Base-by-base conservation (phyloP, 2,329 filamentous ascomycete species). In the Exophiala aquamarina region DNA sequence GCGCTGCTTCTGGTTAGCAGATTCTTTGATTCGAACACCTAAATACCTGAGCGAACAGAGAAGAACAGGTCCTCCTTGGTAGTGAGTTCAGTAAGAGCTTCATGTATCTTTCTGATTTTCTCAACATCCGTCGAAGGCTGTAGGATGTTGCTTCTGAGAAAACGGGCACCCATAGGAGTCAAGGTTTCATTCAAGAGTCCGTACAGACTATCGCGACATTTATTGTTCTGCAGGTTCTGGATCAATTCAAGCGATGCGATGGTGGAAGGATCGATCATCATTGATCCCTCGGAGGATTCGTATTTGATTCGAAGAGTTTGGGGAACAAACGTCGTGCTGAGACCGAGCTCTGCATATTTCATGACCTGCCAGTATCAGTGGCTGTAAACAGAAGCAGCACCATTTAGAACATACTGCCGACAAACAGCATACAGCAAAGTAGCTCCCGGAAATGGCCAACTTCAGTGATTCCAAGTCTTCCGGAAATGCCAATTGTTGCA, bases 181-280 rank as follows among this genome's bases (percentile, higher is more conserved):
- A 81, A 64, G 0, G 91, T 95, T 55, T 89, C 78, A 59, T 97
- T 94, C 36, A 98, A 70, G 0, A 97, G 67, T 0, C 91, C 91
- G 54, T 91, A 92, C 0, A 98, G 72, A 55, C 86, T 92, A 31
- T 92, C 82, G 54, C 83, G 88, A 0, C 90, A 95, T 56, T 86
- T 90, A 1, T 82, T 62, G 57, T 86, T 83, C 10, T 87, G 83
- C 0, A 91, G 63, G 56, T 96, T 98, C 60, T 95, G 89, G 19
- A 97, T 86, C 4, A 98, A 76, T 64, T 98, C 93, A 3, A 98
- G 74, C 0, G 89, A 89, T 29, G 84, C 79, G 20, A 96, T 89
- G 0, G 91, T 95, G 1, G 89, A 86, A 2, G 93, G 77, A 60
- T 96, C 92, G 58, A 97, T 94, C 80, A 95, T 89, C 91, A 97